Base-by-base conservation (phyloP, 805 yeast species). In the Cyberlindnera misumaiensis region DNA sequence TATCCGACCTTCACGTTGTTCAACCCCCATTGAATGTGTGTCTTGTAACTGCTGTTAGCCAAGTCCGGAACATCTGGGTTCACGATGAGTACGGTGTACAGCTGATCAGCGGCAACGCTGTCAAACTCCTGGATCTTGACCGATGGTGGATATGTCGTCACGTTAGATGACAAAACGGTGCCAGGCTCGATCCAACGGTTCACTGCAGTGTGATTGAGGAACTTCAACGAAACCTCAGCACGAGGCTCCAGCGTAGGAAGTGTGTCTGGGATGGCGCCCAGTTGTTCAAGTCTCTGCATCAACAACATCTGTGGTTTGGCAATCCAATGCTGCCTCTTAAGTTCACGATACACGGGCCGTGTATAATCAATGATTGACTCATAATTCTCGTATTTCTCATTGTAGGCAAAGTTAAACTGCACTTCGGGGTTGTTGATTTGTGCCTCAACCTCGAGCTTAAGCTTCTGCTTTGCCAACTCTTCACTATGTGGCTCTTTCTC, bases 41-140 rank as follows among this genome's bases (percentile, higher is more conserved):
- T 84, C 39, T 68, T 69, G 65, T 62, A 90, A 2, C 83, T 61
- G 63, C 90, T 89, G 29, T 63, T 68, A 32, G 60, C 70, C 39
- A 85, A 52, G 53, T 88, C 88, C 12, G 97, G 96, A 32, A 79
- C 76, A 61, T 93, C 98, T 13, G 97, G 96, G 58, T 90, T 89
- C 20, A 93, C 93, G 35, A 93, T 63, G 32, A 90, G 58, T 8
- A 89, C 70, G 0, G 97, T 77, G 63, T 87, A 93, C 39, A 75
- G 64, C 43, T 76, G 77, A n/a, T 47, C 39, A 4, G 52, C 35
- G 37, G 65, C 59, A 14, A 67, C 53, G 16, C 52, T 47, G 11
- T 75, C 86, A 53, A 77, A 89, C 56, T 85, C 93, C 50, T 81
- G 81, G 35, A 90, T 69, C 56, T 77, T 72, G 40, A 90, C 65